Evolutionary conservation across 306 rosid genomes (phyloP).

Genomic region (Ceratonia siliqua): DNA sequence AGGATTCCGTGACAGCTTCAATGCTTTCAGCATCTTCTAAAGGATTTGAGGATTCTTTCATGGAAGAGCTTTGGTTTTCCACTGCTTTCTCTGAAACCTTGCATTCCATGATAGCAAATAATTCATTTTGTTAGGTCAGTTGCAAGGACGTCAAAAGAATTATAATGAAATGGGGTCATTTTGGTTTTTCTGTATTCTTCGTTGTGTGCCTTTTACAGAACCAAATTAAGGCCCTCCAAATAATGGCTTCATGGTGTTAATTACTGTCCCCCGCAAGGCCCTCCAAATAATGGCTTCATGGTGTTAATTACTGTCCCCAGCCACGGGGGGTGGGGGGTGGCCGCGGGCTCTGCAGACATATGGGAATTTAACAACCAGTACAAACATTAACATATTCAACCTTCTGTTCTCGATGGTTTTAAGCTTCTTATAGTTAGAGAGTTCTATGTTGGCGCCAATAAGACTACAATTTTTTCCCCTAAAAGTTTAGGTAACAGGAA

Average conservation of each 20-base stretch:
- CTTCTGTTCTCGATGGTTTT: slow-evolving; percentile 46
- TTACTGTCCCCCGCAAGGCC: too few species aligned
- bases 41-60: slow-evolving; percentile 39
- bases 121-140: slow-evolving; percentile 43
- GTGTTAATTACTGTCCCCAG: too few species aligned
- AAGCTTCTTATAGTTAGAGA: slow-evolving; percentile 50
- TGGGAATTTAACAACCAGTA: slow-evolving; percentile 27
- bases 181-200: slow-evolving; percentile 17
- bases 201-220: slow-evolving; percentile 17
- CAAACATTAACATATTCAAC: slow-evolving; percentile 30
- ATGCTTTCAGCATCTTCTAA: slow-evolving; percentile 30
- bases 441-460: slow-evolving; percentile 53
- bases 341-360: too few species aligned
- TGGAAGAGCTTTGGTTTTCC: slow-evolving; percentile 45
- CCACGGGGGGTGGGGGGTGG: too few species aligned
- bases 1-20: slow-evolving; percentile 43
- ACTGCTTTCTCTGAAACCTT: slow-evolving; percentile 42
- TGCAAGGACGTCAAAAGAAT: slow-evolving; percentile 11
- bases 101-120: slow-evolving; percentile 46
- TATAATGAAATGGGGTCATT: slow-evolving; percentile 24
- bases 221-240: too few species aligned
- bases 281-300: too few species aligned
- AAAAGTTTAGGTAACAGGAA: slow-evolving; percentile 33
- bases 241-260: too few species aligned
- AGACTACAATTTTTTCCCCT: slow-evolving; percentile 41